Evolutionary conservation across 2,329 filamentous ascomycete genomes (phyloP).

Genomic region (Hypocreales sp.): DNA sequence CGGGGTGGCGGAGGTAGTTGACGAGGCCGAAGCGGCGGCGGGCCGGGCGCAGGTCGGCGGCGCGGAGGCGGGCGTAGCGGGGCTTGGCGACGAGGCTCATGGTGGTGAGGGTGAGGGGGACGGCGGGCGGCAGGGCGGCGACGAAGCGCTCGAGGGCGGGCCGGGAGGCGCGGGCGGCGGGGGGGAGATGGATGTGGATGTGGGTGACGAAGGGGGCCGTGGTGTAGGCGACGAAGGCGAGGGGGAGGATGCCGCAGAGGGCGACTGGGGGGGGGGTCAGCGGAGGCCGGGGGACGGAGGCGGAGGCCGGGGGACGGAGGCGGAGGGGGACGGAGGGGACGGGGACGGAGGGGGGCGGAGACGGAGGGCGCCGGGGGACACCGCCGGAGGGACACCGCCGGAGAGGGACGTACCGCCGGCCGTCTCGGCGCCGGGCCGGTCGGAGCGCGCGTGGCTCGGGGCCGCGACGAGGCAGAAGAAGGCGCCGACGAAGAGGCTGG

Average conservation of each 20-base stretch:
- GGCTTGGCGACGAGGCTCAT: slow-evolving; percentile 41
- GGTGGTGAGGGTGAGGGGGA: slow-evolving; percentile 35
- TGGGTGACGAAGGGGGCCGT: slow-evolving; percentile 58
- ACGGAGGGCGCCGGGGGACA: no score
- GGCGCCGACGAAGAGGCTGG: slow-evolving; percentile 51
- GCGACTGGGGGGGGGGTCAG: slow-evolving; percentile 25
- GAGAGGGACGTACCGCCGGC: slow-evolving; percentile 20
- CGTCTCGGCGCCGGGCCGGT: slow-evolving; percentile 18
- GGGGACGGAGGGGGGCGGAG: background rate
- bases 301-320: background rate
- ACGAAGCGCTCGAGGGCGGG: slow-evolving; percentile 38
- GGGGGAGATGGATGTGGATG: slow-evolving; percentile 54
- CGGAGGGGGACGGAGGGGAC: background rate
- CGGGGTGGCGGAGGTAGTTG: slow-evolving; percentile 22
- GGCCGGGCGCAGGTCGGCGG: slow-evolving; percentile 18
- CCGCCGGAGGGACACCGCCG: no score
- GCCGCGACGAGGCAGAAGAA: slow-evolving; percentile 50
- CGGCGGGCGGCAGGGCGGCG: slow-evolving; percentile 25
- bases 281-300: background rate
- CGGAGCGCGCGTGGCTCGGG: slow-evolving; percentile 39
- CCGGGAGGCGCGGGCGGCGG: slow-evolving; percentile 45
- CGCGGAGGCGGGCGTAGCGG: slow-evolving; percentile 27
- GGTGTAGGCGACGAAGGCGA: slow-evolving; percentile 47
- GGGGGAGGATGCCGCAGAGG: slow-evolving; percentile 45
- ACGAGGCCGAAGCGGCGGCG: slow-evolving; percentile 20